Percentiles rank a stretch among this genome's conserved stretches.
Conservation (phyloP, 2,329 filamentous ascomycete species). For the Aspergillus sojae region DNA sequence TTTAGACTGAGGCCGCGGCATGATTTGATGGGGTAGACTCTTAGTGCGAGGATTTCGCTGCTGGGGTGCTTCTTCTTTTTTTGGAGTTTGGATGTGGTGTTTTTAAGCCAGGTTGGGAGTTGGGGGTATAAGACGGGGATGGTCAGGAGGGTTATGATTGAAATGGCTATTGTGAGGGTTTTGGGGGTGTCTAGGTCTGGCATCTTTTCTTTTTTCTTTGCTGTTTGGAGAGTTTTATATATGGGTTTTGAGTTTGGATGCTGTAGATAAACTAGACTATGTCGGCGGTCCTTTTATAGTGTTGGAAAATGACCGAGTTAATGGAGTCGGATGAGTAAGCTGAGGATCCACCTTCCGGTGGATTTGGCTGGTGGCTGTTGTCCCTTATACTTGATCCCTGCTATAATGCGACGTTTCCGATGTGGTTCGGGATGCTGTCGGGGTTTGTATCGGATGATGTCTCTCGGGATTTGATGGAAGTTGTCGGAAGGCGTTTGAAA, state of each 20-base stretch:
- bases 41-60: constrained; percentile 45
- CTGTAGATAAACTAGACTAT: background rate
- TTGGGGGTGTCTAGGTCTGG: background rate
- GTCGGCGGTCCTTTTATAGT: background rate
- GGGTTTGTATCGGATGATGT: background rate
- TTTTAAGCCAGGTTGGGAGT: constrained; percentile 17
- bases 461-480: background rate
- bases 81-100: constrained; percentile 7
- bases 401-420: background rate
- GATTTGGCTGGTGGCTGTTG: background rate
- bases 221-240: background rate
- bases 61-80: constrained; percentile 14
- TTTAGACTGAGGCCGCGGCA: constrained; percentile 63
- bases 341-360: background rate
- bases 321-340: background rate
- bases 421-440: background rate
- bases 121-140: constrained; percentile 20
- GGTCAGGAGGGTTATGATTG: background rate
- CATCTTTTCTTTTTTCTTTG: background rate
- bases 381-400: background rate
- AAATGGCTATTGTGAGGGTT: background rate
- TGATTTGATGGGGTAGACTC: constrained; percentile 68
- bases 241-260: background rate
- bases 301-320: background rate
- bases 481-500: background rate